Percentiles rank a stretch among this genome's conserved stretches.
Evolutionary conservation across 345 rosid genomes (phyloP).

Genomic region (Carallia pectinifolia): DNA sequence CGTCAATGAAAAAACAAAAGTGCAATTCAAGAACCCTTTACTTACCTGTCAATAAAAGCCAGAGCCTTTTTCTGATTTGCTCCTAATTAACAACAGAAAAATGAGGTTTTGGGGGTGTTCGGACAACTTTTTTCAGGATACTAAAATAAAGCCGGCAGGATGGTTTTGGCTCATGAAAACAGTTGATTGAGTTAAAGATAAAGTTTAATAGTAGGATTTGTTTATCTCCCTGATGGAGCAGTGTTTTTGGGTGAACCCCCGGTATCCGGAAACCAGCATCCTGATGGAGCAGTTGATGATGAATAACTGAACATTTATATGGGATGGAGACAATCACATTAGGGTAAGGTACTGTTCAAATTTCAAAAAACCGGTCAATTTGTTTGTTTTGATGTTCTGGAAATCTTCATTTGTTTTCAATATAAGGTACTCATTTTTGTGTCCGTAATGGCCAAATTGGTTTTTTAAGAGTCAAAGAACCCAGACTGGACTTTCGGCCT

Average conservation of each 20-base stretch:
- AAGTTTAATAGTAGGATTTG: constrained; percentile 5
- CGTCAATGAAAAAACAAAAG: not conserved
- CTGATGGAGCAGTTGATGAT: constrained; percentile 26
- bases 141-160: not conserved
- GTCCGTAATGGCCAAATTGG: no score
- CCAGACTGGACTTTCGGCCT: no score
- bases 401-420: no score
- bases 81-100: no score
- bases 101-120: not conserved
- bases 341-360: no score
- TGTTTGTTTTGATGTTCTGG: no score
- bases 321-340: no score
- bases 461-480: no score
- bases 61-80: no score
- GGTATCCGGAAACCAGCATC: no score
- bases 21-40: not conserved
- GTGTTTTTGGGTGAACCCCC: not conserved
- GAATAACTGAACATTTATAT: not conserved
- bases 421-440: no score
- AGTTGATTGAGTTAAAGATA: not conserved
- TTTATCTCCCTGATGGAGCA: constrained; percentile 21
- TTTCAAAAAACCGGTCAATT: no score
- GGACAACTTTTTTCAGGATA: not conserved
- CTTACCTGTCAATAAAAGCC: not conserved
- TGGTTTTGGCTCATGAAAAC: not conserved